Evolutionary conservation across 768 basidiomycete genomes (phyloP), one percentile per base, ranked within the genome.

Genomic region (Kwoniella mangroviensis): DNA sequence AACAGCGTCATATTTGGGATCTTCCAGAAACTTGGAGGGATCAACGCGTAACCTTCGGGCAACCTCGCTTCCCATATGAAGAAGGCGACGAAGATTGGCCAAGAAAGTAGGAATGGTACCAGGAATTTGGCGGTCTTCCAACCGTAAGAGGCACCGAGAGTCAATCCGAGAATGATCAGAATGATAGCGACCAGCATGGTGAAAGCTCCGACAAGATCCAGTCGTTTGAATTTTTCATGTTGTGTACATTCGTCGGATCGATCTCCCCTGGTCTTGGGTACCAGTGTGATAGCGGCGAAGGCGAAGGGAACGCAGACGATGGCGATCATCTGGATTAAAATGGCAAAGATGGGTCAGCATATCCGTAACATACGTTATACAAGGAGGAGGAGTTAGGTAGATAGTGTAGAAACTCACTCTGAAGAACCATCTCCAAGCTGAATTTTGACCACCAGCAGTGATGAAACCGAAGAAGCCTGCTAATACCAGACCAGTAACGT

Each of bases 341-440:
- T 13, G 28, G 11, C 11, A 5, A 11, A n/a, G n/a, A 54, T 15
- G 1, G 9, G 21, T 54, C 24, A 54, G 53, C 53, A 24, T 19
- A 0, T 34, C 34, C 34, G 3, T 4, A 7, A 34, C 4, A 7
- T 7, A 7, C 4, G 6, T 7, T 7, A 34, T 34, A 0, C 34
- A 7, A 34, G 34, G 6, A 7, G 34, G 34, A 34, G 1, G 3
- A 34, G 3, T 22, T 9, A 4, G 34, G 13, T 6, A 41, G 34
- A 34, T 34, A 1, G 6, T 5, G 13, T 26, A 3, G 34, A 15
- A 5, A 67, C 56, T 15, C 60, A 61, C 54, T 51, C 69, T 22
- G 72, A 79, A 81, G 64, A 78, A 78, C 79, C 79, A 82, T 26
- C 78, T 63, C 79, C 79, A 82, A 9, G 68, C 64, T n/a, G 70